Evolutionary conservation across 2,329 filamentous ascomycete species (phyloP).

Genomic region (Neoarthrinium moseri): DNA sequence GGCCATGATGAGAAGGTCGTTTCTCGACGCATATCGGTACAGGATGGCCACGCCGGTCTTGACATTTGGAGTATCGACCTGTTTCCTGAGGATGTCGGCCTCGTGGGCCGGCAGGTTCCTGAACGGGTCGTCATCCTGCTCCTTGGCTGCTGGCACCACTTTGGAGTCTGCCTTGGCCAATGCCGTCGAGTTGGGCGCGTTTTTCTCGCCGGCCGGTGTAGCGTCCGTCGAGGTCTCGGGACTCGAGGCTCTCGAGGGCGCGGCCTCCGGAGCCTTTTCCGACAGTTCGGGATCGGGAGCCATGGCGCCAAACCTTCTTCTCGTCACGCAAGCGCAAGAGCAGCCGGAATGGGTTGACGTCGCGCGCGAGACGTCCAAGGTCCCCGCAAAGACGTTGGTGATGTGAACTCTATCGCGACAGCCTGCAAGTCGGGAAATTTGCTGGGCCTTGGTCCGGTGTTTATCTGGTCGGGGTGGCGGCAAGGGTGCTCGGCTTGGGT

Average conservation of each 20-base stretch:
- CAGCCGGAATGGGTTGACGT: too few species aligned
- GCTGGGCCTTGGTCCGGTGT: too few species aligned
- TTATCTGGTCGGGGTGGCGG: too few species aligned
- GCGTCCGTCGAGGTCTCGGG: slow-evolving; percentile 32
- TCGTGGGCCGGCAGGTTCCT: slow-evolving; percentile 65
- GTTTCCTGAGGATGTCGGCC: slow-evolving; percentile 63
- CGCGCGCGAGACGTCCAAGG: too few species aligned
- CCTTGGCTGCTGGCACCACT: slow-evolving; percentile 31
- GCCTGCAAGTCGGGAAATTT: too few species aligned
- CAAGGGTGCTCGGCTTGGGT: too few species aligned
- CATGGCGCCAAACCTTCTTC: too few species aligned
- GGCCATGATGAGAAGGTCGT: slow-evolving; percentile 62
- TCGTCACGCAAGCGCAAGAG: too few species aligned
- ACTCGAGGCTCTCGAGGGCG: slow-evolving; percentile 30
- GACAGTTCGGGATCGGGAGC: slow-evolving; percentile 24
- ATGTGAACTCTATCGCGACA: too few species aligned
- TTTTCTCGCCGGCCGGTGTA: slow-evolving; percentile 16
- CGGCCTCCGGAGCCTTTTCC: slow-evolving; percentile 24
- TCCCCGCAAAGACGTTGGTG: too few species aligned
- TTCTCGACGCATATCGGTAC: slow-evolving; percentile 68
- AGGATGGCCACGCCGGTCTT: slow-evolving; percentile 64
- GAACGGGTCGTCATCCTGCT: slow-evolving; percentile 53
- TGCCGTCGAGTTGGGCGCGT: slow-evolving; percentile 10
- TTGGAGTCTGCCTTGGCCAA: slow-evolving; percentile 45
- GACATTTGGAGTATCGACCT: slow-evolving; percentile 64